Evolutionary conservation across 2,329 filamentous ascomycete genomes (phyloP), one percentile per base, ranked within the genome.

Genomic region (Ophiostoma tasmaniense): DNA sequence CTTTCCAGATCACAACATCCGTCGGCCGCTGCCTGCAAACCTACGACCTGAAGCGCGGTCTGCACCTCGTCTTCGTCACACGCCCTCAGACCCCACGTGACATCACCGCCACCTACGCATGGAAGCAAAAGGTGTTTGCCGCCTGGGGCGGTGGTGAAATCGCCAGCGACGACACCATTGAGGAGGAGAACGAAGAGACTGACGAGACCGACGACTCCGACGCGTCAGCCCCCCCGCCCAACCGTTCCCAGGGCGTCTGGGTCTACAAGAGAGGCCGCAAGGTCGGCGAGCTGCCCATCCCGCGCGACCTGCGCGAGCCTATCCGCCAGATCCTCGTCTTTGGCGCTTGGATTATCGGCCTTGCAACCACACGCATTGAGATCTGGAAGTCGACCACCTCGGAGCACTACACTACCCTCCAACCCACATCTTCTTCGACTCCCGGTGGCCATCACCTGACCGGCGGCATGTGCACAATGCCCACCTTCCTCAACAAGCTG

Each of bases 1-100:
- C 93, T 3, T 99, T 97, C 77, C 95, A 99, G 78, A 92, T 99
- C 78, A 98, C 95, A 42, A 99, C 95, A 37, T 98, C 92, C 0
- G 91, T 96, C 71, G 95, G 94, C 72, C 87, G 89, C 75, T 92
- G 90, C 70, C 85, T 99, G 64, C 95, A 99, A 79, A 99, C 95
- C 0, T 99, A 99, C 81, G 95, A 99, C 77, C 81, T 99, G 71
- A 92, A 90, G 78, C 88, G 89, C 74, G 94, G 94, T 64, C 85
- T 99, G 71, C 94, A 96, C 75, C 87, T 99, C 66, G 88, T 98
- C 75, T 99, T 99, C 79, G 86, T 99, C 71, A 97, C 92, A 25
- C 86, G 93, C 67, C 95, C 96, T 0, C 91, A 96, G 78, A 97
- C 93, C 0, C 93, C 93, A 1, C 86, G 86, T 73, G 82, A 87